Conservation (phyloP, 2,329 filamentous ascomycete genomes). For the Colletotrichum viniferum region DNA sequence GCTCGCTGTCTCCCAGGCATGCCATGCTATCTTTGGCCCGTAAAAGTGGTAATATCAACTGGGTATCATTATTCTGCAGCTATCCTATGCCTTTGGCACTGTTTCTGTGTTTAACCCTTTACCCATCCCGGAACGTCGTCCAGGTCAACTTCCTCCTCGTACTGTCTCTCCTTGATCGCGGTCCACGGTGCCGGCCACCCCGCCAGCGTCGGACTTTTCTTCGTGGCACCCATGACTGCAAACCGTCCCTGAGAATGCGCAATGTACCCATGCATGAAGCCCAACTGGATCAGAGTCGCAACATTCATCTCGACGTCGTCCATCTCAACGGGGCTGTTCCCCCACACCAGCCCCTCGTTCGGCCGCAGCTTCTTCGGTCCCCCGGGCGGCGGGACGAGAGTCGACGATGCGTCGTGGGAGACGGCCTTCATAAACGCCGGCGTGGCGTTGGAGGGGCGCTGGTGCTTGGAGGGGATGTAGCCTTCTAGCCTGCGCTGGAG, state of each 20-base stretch:
- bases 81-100: neutral
- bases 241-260: slow-evolving; percentile 79
- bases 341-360: slow-evolving; percentile 66
- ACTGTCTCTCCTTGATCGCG: slow-evolving; percentile 66
- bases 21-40: neutral
- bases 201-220: slow-evolving; percentile 65
- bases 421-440: slow-evolving; percentile 57
- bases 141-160: slow-evolving; percentile 64
- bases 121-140: slow-evolving; percentile 79
- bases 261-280: slow-evolving; percentile 82
- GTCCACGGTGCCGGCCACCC: slow-evolving; percentile 80
- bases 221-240: slow-evolving; percentile 77
- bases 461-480: slow-evolving; percentile 47
- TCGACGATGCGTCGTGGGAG: slow-evolving; percentile 48
- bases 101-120: slow-evolving; percentile 37
- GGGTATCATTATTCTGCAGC: slow-evolving; percentile 12
- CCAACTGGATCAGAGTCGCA: slow-evolving; percentile 78
- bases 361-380: slow-evolving; percentile 54
- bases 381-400: slow-evolving; percentile 52
- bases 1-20: neutral
- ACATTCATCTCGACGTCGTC: slow-evolving; percentile 79
- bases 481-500: slow-evolving; percentile 69
- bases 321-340: slow-evolving; percentile 63
- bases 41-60: neutral
- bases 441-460: slow-evolving; percentile 35